Evolutionary conservation across 345 rosid genomes (phyloP).

Genomic region (Zanthoxylum bungeanum): DNA sequence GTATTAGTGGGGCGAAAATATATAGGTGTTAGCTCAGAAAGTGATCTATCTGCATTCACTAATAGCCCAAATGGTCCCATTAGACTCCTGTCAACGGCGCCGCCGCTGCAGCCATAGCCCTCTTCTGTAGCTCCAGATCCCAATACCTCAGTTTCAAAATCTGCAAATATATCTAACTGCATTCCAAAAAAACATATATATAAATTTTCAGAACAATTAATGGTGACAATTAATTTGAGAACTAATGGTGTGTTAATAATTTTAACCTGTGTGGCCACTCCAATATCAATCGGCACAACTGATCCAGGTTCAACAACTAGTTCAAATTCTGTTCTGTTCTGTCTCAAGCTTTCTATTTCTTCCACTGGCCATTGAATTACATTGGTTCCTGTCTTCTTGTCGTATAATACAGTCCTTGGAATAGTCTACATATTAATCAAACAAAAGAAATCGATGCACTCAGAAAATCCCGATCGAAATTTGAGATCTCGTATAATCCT

Average conservation of each 20-base stretch:
- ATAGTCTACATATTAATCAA: slow-evolving; percentile 40
- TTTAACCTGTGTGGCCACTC: slow-evolving; percentile 57
- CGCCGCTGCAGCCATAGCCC: slow-evolving; percentile 41
- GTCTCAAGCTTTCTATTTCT: slow-evolving; percentile 74
- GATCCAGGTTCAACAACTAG: slow-evolving; percentile 57
- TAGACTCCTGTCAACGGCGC: slow-evolving; percentile 47
- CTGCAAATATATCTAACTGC: slow-evolving; percentile 62
- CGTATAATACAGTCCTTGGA: slow-evolving; percentile 66
- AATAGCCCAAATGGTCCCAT: slow-evolving; percentile 82
- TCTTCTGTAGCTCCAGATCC: slow-evolving; percentile 28
- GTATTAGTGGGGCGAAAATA: slow-evolving; percentile 54
- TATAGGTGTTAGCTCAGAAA: slow-evolving; percentile 74
- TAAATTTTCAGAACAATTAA: neutral
- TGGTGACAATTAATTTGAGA: neutral
- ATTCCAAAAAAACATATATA: no score
- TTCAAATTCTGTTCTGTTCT: slow-evolving; percentile 41
- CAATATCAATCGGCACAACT: slow-evolving; percentile 51
- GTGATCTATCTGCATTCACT: slow-evolving; percentile 59
- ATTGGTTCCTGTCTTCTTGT: slow-evolving; percentile 61
- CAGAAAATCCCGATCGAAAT: no score
- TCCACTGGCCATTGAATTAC: slow-evolving; percentile 87
- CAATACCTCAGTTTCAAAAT: slow-evolving; percentile 39
- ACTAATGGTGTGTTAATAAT: neutral
- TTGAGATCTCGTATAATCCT: no score
- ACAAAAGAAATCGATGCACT: neutral